Evolutionary conservation across 805 yeast genomes (phyloP).

Genomic region (Candida odintsovae): DNA sequence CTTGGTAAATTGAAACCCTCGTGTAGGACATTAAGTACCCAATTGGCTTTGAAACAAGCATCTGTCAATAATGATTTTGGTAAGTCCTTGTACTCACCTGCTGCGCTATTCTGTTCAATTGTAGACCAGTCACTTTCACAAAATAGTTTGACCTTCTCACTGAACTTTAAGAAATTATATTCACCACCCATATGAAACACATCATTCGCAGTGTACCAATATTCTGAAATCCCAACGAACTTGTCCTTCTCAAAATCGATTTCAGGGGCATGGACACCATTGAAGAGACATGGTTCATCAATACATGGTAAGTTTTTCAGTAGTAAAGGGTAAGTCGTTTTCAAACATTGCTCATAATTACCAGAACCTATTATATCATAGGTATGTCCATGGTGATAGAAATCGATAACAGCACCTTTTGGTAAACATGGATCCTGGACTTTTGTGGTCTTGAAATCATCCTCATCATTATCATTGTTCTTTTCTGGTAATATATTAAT

Average conservation of each 20-base stretch:
- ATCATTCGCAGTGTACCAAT: slow-evolving; percentile 96
- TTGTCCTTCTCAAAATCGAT: slow-evolving; percentile 74
- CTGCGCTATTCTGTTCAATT: slow-evolving; percentile 39
- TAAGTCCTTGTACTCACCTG: slow-evolving; percentile 54
- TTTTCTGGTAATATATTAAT: slow-evolving; percentile 44
- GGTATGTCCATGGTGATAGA: slow-evolving; percentile 38
- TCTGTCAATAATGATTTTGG: slow-evolving; percentile 53
- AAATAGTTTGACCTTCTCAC: slow-evolving; percentile 57
- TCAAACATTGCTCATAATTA: slow-evolving; percentile 66
- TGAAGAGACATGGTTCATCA: slow-evolving; percentile 87
- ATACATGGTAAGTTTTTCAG: slow-evolving; percentile 75
- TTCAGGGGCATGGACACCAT: slow-evolving; percentile 91
- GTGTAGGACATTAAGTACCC: slow-evolving; percentile 86
- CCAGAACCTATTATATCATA: slow-evolving; percentile 72
- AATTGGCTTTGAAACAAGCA: slow-evolving; percentile 91
- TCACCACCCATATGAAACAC: slow-evolving; percentile 85
- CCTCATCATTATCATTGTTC: slow-evolving; percentile 41
- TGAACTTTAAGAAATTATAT: slow-evolving; percentile 69
- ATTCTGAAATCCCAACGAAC: slow-evolving; percentile 92
- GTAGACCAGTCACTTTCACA: slow-evolving; percentile 76
- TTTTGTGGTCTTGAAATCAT: slow-evolving; percentile 30
- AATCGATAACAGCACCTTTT: slow-evolving; percentile 44
- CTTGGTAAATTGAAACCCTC: slow-evolving; percentile 91
- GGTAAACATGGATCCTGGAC: slow-evolving; percentile 81
- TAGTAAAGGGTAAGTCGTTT: slow-evolving; percentile 67